A percentile compares a stretch with the other conserved stretches of the same genome.
These are phyloP conservation scores for Candida endomychidarum DNA, from an alignment of 805 yeast species.

Conservation along the genomic window DNA sequence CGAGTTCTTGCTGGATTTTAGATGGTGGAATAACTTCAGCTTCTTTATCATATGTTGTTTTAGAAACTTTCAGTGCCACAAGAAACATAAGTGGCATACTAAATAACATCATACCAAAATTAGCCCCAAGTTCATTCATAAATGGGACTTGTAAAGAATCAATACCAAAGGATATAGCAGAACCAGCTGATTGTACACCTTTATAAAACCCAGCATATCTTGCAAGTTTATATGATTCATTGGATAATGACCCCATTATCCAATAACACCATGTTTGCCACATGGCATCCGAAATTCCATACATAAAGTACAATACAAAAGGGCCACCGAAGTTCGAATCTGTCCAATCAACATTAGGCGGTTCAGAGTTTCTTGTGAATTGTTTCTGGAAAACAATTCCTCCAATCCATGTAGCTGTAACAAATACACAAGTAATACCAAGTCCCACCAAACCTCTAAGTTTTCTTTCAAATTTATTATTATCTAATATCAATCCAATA, in stretches of 20 bases:
- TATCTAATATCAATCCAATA: constrained; percentile 12
- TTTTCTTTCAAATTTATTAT: constrained; percentile 9
- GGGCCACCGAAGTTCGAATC: constrained; percentile 48
- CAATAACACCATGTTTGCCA: constrained; percentile 16
- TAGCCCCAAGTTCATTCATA: constrained; percentile 36
- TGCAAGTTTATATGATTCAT: constrained; percentile 36
- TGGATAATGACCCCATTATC: constrained; percentile 14
- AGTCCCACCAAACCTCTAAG: constrained; percentile 15
- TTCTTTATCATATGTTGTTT: constrained; percentile 14
- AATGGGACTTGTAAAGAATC: constrained; percentile 44
- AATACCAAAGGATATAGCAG: constrained; percentile 61
- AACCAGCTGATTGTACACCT: constrained; percentile 64
- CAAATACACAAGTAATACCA: constrained; percentile 5
- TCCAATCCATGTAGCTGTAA: constrained; percentile 12
- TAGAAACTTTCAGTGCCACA: constrained; percentile 13
- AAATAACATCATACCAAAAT: constrained; percentile 10
- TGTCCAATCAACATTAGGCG: constrained; percentile 42
- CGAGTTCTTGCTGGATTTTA: constrained; percentile 1
- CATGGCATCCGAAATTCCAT: constrained; percentile 51
- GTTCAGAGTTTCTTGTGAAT: constrained; percentile 17
- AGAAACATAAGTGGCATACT: constrained; percentile 14
- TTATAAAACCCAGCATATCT: constrained; percentile 62
- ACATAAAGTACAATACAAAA: constrained; percentile 54
- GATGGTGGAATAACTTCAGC: constrained; percentile 11
- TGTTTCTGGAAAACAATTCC: constrained; percentile 13